A percentile compares a stretch with the other conserved stretches of the same genome.
phyloP scores from a whole-genome alignment of 495 filamentous ascomycete genomes.

The Aspergillus diversus region DNA sequence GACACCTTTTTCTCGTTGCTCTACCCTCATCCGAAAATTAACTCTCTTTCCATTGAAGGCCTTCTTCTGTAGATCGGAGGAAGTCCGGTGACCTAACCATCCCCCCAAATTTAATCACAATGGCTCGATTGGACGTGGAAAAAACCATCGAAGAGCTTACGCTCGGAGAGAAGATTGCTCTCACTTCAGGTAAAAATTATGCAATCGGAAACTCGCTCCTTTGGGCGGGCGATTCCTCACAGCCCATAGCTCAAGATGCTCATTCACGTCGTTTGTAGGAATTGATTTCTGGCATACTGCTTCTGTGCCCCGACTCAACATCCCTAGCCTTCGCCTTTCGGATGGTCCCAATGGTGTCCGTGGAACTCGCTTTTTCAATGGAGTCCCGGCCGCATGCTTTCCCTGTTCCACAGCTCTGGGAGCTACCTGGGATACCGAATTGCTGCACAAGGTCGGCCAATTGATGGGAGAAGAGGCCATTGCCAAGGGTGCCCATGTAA shows the following conservation, averaged over 20 bases:
- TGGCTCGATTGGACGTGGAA: constrained; percentile 65
- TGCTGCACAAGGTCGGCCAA: constrained; percentile 62
- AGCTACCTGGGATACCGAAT: constrained; percentile 68
- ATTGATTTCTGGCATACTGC: constrained; percentile 81
- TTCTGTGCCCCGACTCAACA: constrained; percentile 65
- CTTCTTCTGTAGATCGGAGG: constrained; percentile 15
- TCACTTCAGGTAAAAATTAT: constrained; percentile 56
- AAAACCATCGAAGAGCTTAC: constrained; percentile 63
- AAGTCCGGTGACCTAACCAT: constrained; percentile 6
- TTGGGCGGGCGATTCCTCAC: no score
- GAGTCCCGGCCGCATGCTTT: constrained; percentile 67
- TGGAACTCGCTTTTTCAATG: constrained; percentile 75
- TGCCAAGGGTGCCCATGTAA: constrained; percentile 69
- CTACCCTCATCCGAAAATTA: neutral
- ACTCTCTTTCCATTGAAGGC: neutral
- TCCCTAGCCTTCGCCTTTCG: constrained; percentile 69
- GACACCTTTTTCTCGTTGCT: neutral
- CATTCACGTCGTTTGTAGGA: constrained; percentile 37
- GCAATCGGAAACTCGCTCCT: neutral
- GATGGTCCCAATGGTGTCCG: constrained; percentile 79
- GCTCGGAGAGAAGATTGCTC: constrained; percentile 62
- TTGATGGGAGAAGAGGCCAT: constrained; percentile 70
- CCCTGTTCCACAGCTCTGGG: constrained; percentile 72
- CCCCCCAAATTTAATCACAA: constrained; percentile 31
- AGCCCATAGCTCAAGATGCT: neutral